phyloP scores from a whole-genome alignment of 495 filamentous ascomycete genomes.

The Cenococcum geophilum region DNA sequence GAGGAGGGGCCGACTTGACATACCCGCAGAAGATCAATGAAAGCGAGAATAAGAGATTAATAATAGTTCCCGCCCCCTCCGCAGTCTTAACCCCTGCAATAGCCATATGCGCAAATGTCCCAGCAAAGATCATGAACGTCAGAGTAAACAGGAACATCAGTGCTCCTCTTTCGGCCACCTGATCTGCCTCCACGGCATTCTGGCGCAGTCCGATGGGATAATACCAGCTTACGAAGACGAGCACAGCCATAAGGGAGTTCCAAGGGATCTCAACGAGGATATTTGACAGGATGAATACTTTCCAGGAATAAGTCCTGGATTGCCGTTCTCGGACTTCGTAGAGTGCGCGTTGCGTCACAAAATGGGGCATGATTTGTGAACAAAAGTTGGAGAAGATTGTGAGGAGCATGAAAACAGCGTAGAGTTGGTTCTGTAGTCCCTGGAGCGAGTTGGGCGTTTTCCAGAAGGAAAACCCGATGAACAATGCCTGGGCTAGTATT shows the following conservation, averaged over 20 bases:
- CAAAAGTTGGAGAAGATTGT: constrained; percentile 69
- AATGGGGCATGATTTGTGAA: constrained; percentile 81
- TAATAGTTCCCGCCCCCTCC: constrained; percentile 60
- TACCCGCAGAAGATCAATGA: constrained; percentile 48
- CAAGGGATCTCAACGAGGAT: constrained; percentile 35
- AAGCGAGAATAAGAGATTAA: constrained; percentile 60
- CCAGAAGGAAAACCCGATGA: constrained; percentile 83
- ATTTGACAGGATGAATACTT: constrained; percentile 52
- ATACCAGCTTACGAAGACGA: constrained; percentile 72
- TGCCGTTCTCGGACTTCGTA: constrained; percentile 85
- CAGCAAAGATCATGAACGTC: constrained; percentile 46
- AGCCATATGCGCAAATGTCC: constrained; percentile 53
- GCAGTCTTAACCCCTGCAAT: constrained; percentile 62
- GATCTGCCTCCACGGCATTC: constrained; percentile 56
- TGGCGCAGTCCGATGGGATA: constrained; percentile 70
- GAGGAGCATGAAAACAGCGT: constrained; percentile 76
- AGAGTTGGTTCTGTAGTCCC: constrained; percentile 56
- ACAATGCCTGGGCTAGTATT: constrained; percentile 48
- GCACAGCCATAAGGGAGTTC: constrained; percentile 50
- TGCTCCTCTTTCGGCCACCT: constrained; percentile 53
- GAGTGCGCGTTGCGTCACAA: constrained; percentile 67
- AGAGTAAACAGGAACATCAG: constrained; percentile 57
- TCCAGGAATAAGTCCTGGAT: constrained; percentile 76
- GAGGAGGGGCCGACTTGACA: too few species aligned
- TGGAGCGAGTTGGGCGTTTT: constrained; percentile 27